Conservation (phyloP, 352 stramenopile species). For the Peronospora farinosa region DNA sequence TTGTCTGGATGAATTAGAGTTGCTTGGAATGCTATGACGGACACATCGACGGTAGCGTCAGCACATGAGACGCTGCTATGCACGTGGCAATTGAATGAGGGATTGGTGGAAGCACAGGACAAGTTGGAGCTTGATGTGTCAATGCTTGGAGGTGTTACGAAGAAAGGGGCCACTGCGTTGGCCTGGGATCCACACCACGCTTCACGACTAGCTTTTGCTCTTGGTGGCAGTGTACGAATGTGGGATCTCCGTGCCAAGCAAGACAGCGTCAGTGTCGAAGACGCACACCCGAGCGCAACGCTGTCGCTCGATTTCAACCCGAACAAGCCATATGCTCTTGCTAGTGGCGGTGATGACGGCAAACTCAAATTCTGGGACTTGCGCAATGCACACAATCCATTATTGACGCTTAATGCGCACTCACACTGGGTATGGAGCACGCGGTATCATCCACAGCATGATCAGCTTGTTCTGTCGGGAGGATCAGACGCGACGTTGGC, state of each 20-base stretch:
- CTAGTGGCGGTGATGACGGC: constrained; percentile 90
- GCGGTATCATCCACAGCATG: constrained; percentile 97
- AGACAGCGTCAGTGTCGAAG: constrained; percentile 38
- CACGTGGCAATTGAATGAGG: constrained; percentile 46
- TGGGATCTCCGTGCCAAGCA: constrained; percentile 64
- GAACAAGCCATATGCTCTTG: constrained; percentile 92
- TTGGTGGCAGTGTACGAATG: constrained; percentile 54
- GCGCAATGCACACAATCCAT: constrained; percentile 59
- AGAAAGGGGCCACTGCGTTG: constrained; percentile 28
- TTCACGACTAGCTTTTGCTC: constrained; percentile 54
- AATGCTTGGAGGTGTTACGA: constrained; percentile 30
- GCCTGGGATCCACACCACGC: constrained; percentile 83
- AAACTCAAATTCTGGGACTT: constrained; percentile 98
- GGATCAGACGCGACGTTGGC: constrained; percentile 92
- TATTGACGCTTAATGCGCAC: constrained; percentile 89
- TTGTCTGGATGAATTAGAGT: constrained; percentile 21
- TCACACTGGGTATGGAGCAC: constrained; percentile 89
- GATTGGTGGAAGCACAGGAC: constrained; percentile 29
- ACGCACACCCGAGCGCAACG: constrained; percentile 54
- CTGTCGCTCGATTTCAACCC: constrained; percentile 95
- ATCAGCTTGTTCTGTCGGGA: constrained; percentile 92
- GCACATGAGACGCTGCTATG: constrained; percentile 42
- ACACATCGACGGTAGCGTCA: constrained; percentile 27
- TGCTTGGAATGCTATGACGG: constrained; percentile 32
- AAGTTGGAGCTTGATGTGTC: constrained; percentile 51